Percentiles rank a stretch among this genome's conserved stretches.
phyloP scores from a whole-genome alignment of 371 early-diverging fungal species.

The Mucor circinelloides region DNA sequence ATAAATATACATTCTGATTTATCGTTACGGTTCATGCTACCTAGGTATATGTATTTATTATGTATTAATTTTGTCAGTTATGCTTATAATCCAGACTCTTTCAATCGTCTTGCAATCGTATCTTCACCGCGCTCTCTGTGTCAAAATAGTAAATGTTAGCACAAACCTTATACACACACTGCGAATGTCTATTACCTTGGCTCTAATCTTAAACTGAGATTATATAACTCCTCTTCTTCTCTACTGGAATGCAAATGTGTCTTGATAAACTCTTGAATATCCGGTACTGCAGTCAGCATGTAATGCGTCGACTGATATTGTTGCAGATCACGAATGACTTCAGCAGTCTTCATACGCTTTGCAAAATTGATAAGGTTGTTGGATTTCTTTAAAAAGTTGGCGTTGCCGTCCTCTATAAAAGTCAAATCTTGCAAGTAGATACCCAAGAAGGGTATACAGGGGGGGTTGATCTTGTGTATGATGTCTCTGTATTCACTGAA shows the following conservation, averaged over 20 bases:
- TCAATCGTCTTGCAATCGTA: constrained; percentile 33
- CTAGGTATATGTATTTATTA: neutral
- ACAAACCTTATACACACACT: neutral
- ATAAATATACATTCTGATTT: no score
- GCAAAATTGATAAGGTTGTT: constrained; percentile 85
- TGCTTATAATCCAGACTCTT: constrained; percentile 32
- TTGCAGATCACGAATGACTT: constrained; percentile 88
- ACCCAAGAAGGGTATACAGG: constrained; percentile 92
- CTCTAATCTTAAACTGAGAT: constrained; percentile 78
- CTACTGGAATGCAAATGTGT: constrained; percentile 54
- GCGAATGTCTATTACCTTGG: constrained; percentile 65
- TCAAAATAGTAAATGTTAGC: neutral
- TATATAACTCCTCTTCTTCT: constrained; percentile 64
- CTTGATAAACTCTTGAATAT: constrained; percentile 80
- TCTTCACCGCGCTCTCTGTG: constrained; percentile 33
- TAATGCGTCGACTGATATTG: constrained; percentile 86
- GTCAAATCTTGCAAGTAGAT: constrained; percentile 90
- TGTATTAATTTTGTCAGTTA: neutral
- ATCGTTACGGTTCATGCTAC: no score
- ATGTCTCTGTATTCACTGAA: constrained; percentile 83
- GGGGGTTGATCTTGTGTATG: constrained; percentile 82
- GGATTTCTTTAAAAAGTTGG: constrained; percentile 50
- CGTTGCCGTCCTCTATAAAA: constrained; percentile 92
- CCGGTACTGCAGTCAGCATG: constrained; percentile 72
- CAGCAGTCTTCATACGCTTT: constrained; percentile 86